phyloP scores from a whole-genome alignment of 192 early-diverging fungal genomes.

The Coemansia asiatica region DNA sequence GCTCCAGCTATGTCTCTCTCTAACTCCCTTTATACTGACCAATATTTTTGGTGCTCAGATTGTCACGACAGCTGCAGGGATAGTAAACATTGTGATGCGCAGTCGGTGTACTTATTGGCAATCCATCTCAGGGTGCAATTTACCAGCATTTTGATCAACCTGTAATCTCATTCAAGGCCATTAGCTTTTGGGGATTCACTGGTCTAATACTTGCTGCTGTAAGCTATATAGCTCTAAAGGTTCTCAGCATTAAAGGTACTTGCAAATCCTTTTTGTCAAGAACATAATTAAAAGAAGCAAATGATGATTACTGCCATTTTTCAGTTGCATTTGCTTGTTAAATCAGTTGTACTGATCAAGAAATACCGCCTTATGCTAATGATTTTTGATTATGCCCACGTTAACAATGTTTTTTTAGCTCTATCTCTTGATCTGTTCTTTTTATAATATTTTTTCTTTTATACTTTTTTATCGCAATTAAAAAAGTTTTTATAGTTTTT shows the following conservation, averaged over 20 bases:
- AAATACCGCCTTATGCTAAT: too few relatives aligned
- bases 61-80: conserved; percentile 40
- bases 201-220: conserved; percentile 24
- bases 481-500: too few relatives aligned
- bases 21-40: conserved; percentile 32
- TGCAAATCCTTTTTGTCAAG: conserved; percentile 20
- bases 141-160: conserved; percentile 42
- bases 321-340: too few relatives aligned
- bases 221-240: conserved; percentile 30
- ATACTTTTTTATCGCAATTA: too few relatives aligned
- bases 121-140: conserved; percentile 45
- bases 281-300: conserved; percentile 8
- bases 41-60: conserved; percentile 34
- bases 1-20: conserved; percentile 39
- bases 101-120: conserved; percentile 38
- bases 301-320: too few relatives aligned
- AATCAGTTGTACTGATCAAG: too few relatives aligned
- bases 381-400: too few relatives aligned
- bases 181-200: conserved; percentile 33
- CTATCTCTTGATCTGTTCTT: too few relatives aligned
- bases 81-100: conserved; percentile 45
- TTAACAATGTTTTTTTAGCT: too few relatives aligned
- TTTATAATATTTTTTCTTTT: too few relatives aligned
- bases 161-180: conserved; percentile 23
- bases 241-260: conserved; percentile 12